Evolutionary conservation across 2,329 filamentous ascomycete genomes (phyloP), one percentile per base, ranked within the genome.

Genomic region (Hypoxylon sp.): DNA sequence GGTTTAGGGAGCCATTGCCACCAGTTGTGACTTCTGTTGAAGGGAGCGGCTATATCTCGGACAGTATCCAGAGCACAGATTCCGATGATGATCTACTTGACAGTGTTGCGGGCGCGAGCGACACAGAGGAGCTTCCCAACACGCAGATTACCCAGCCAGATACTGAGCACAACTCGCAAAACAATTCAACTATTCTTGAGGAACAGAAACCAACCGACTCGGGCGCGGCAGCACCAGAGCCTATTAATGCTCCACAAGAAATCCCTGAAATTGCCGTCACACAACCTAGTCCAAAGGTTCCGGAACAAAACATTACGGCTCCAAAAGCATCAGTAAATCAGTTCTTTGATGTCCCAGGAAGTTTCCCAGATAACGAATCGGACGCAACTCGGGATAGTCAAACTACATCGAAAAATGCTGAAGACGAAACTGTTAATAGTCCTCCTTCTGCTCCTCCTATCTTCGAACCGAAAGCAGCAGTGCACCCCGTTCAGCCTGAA

Each of bases 21-120:
- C 91, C 91, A 0, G 86, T 93, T 15, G 89, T 92, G 11, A 91
- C 90, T 0, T 90, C 89, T 1, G 86, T 91, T 17, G 91, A 94
- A 75, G 88, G 87, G 8, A 86, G 80, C 61, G 90, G 88, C 1
- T 89, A 92, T 70, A 79, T 84, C 13, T 92, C 89, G 13, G 88
- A 91, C 65, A 88, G 84, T 50, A 82, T 83, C 31, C 78, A 75
- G 54, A 80, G 78, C 61, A 80, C 81, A 2, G 81, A 83, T 19
- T 81, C 79, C 52, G 80, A 84, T 52, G 76, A 80, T 42, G 77
- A 78, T 5, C 72, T 76, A 6, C 57, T 61, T 10, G 66, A 73
- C 5, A 70, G 55, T 39, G 24, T 72, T 15, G 60, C 42, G 15
- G 68, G 52, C 5, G 62, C 63, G 2, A 72, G 67, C 32, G 67